Conservation (phyloP, 2,329 filamentous ascomycete species). For the Calonectria leucothoes region DNA sequence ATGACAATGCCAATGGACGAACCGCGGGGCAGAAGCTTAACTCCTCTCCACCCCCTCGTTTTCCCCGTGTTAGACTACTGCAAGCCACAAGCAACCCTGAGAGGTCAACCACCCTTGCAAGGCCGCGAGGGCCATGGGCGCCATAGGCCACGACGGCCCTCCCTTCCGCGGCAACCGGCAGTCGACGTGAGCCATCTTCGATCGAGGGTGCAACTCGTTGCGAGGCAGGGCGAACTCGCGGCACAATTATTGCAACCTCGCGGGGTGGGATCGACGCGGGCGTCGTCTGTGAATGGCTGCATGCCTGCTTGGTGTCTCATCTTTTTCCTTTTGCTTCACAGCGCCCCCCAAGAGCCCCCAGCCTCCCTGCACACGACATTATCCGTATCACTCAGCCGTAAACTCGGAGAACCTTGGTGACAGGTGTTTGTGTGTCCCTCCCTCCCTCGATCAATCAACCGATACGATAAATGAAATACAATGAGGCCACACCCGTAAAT, state of each 20-base stretch:
- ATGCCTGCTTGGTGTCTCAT: background rate
- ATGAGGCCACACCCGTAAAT: background rate
- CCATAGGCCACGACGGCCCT: background rate
- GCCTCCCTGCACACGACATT: background rate
- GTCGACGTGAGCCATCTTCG: background rate
- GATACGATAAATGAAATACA: background rate
- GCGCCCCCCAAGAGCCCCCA: background rate
- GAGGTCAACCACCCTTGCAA: conserved; percentile 11
- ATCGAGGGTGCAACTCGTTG: background rate
- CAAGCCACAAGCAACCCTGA: conserved; percentile 37
- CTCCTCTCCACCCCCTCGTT: conserved; percentile 38
- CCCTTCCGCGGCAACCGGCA: conserved; percentile 16
- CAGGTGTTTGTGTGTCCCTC: background rate
- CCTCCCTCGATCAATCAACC: too few species aligned
- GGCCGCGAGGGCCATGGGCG: background rate
- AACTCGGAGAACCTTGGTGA: background rate
- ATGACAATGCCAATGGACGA: conserved; percentile 9
- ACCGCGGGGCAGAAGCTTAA: conserved; percentile 20
- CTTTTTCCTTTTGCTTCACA: background rate
- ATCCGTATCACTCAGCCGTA: background rate
- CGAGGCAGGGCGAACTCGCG: background rate
- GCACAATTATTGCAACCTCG: background rate
- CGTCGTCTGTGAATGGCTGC: background rate
- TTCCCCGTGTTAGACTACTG: conserved; percentile 41
- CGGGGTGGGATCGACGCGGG: background rate